phyloP scores from a whole-genome alignment of 2,329 filamentous ascomycete genomes.

The Nemania sp. region DNA sequence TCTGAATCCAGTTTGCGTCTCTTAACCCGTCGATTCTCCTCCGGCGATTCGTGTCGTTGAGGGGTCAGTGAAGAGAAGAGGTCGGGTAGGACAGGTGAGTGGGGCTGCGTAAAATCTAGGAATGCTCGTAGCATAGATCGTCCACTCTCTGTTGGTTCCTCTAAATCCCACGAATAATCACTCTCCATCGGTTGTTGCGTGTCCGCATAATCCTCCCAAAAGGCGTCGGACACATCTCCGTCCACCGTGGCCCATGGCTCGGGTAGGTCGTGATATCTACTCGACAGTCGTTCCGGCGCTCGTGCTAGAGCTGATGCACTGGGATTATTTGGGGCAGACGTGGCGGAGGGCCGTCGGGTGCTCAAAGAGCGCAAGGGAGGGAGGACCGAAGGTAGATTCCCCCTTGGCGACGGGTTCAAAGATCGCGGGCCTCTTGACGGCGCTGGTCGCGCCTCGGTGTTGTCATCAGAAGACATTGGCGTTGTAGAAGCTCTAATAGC shows the following conservation, averaged over 20 bases:
- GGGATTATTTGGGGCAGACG: conserved; percentile 43
- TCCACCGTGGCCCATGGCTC: conserved; percentile 37
- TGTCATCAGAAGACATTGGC: conserved; percentile 55
- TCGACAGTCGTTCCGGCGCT: conserved; percentile 39
- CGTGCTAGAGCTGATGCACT: conserved; percentile 41
- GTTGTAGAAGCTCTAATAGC: conserved; percentile 39
- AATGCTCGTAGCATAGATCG: conserved; percentile 45
- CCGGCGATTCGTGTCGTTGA: conserved; percentile 44
- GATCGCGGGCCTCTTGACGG: conserved; percentile 53
- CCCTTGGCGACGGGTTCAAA: conserved; percentile 44
- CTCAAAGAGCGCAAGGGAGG: conserved; percentile 54
- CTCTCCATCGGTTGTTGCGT: not conserved
- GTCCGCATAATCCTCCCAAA: not conserved
- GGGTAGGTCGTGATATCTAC: conserved; percentile 34
- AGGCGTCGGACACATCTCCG: conserved; percentile 33
- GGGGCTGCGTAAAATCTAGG: conserved; percentile 43
- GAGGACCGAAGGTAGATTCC: conserved; percentile 48
- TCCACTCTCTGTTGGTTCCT: conserved; percentile 36
- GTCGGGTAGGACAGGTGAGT: conserved; percentile 43
- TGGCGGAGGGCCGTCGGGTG: conserved; percentile 45
- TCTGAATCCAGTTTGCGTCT: conserved; percentile 78
- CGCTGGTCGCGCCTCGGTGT: conserved; percentile 52
- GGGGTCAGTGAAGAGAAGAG: conserved; percentile 46
- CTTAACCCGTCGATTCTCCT: conserved; percentile 66
- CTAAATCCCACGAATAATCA: conserved; percentile 4